Conservation (phyloP, 345 rosid genomes). For the Acer yangbiense region DNA sequence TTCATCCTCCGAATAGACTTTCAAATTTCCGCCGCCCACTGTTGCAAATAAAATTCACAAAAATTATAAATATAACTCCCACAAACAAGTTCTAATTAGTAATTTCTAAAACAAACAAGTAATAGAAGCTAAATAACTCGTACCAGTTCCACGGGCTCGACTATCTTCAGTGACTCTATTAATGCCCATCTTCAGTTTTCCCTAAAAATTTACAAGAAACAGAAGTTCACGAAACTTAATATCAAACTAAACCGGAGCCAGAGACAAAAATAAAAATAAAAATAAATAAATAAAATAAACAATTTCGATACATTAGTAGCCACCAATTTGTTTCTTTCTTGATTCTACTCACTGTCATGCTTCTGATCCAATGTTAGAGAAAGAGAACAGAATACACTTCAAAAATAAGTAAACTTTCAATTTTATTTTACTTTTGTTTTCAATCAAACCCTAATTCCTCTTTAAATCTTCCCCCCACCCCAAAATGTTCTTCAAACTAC, state of each 20-base stretch:
- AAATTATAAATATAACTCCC: background rate
- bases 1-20: conserved; percentile 46
- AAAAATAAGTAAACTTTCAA: too few species aligned
- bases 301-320: background rate
- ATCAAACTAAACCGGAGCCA: background rate
- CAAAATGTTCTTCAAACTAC: background rate
- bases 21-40: conserved; percentile 45
- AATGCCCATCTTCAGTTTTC: background rate
- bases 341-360: background rate
- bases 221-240: background rate
- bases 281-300: background rate
- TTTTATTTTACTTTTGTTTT: too few species aligned
- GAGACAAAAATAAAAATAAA: background rate
- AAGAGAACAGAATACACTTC: background rate
- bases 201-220: conserved; percentile 23
- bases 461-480: too few species aligned
- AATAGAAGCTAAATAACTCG: background rate
- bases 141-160: conserved; percentile 18
- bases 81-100: background rate
- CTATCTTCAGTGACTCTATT: conserved; percentile 21
- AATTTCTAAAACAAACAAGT: background rate
- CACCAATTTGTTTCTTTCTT: background rate
- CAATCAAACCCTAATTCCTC: background rate
- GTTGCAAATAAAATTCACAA: conserved; percentile 14
- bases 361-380: background rate